These are phyloP conservation scores for Ceratobasidium sp. DNA, from an alignment of 1,284 basidiomycete genomes.

Conservation along the genomic window DNA sequence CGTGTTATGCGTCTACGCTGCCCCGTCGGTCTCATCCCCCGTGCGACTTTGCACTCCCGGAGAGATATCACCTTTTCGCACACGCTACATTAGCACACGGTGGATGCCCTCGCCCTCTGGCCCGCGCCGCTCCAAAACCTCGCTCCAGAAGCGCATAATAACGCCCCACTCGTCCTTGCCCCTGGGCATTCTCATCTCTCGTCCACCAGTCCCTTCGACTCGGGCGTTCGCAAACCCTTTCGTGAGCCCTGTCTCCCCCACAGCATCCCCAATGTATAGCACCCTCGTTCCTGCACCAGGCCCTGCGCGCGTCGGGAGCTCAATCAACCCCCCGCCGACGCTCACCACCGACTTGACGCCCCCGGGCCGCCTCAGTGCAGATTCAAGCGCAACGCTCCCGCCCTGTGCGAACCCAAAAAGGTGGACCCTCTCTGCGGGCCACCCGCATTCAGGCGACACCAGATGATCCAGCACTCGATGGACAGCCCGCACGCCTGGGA, in stretches of 20 bases:
- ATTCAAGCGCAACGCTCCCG: constrained; percentile 78
- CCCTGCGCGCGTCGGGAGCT: constrained; percentile 66
- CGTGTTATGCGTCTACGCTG: not conserved
- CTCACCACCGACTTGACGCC: constrained; percentile 69
- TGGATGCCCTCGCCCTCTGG: constrained; percentile 39
- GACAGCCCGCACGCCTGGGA: constrained; percentile 66
- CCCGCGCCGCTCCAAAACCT: constrained; percentile 64
- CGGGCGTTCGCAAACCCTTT: constrained; percentile 64
- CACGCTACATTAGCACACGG: constrained; percentile 19
- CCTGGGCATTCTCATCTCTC: constrained; percentile 71
- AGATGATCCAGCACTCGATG: constrained; percentile 65
- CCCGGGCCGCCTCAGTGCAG: constrained; percentile 62
- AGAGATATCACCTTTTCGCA: too few species aligned
- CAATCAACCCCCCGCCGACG: constrained; percentile 74
- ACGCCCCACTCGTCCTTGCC: constrained; percentile 80
- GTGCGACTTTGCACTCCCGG: too few species aligned
- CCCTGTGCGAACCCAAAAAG: constrained; percentile 91
- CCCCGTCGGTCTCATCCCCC: not conserved
- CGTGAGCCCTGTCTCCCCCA: constrained; percentile 57
- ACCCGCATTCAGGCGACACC: constrained; percentile 60
- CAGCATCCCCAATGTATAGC: constrained; percentile 55
- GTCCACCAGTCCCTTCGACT: constrained; percentile 56
- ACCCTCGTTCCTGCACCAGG: constrained; percentile 61
- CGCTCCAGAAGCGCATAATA: constrained; percentile 87
- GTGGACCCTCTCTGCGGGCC: constrained; percentile 74